Conservation (phyloP, 2,329 filamentous ascomycete species). For the Zymoseptoria pseudotritici region DNA sequence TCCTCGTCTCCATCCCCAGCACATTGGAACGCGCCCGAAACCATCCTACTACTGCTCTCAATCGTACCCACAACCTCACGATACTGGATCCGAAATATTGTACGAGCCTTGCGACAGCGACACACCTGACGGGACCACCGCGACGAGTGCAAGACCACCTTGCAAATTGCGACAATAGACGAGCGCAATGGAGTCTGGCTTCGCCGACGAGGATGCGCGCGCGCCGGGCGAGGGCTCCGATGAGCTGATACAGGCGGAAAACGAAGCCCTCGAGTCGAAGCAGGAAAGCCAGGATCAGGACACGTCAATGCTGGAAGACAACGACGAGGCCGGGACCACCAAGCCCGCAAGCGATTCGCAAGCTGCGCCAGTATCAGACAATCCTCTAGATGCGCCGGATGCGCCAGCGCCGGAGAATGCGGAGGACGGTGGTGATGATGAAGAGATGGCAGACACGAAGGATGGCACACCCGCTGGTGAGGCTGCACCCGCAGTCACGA, state of each 20-base stretch:
- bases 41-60: background rate
- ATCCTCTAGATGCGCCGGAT: conserved; percentile 32
- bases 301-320: conserved; percentile 29
- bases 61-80: background rate
- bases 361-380: conserved; percentile 29
- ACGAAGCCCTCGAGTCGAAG: conserved; percentile 26
- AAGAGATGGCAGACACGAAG: conserved; percentile 56
- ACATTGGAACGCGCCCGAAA: background rate
- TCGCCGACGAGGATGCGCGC: conserved; percentile 26
- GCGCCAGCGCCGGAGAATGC: conserved; percentile 29
- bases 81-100: background rate
- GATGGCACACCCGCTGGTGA: conserved; percentile 25
- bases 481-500: conserved; percentile 48
- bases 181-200: conserved; percentile 16
- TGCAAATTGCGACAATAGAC: background rate
- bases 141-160: background rate
- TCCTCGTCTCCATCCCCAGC: background rate
- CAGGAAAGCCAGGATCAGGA: conserved; percentile 25
- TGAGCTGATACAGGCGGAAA: conserved; percentile 29
- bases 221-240: conserved; percentile 30
- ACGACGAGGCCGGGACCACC: conserved; percentile 15
- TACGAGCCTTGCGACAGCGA: background rate
- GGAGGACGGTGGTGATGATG: conserved; percentile 25
- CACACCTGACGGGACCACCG: background rate
- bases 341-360: conserved; percentile 13